Evolutionary conservation across 1,284 basidiomycete genomes (phyloP).

Genomic region (Ustilago cynodontis): DNA sequence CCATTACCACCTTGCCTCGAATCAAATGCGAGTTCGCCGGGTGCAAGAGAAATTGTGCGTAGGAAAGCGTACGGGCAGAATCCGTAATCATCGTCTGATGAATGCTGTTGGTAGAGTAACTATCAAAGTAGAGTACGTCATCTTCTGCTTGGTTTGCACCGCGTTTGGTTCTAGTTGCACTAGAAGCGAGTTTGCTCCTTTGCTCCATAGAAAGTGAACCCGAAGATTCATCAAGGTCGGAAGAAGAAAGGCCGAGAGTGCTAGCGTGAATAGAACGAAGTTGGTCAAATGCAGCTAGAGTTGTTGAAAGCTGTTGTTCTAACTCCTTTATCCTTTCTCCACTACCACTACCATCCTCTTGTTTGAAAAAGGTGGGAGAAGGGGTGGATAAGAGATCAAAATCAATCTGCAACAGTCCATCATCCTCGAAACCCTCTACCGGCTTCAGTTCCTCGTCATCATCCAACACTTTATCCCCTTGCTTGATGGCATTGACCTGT

Average conservation of each 20-base stretch:
- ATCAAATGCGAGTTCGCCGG: slow-evolving; percentile 83
- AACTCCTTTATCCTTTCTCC: slow-evolving; percentile 36
- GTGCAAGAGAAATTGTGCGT: slow-evolving; percentile 86
- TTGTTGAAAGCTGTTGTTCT: slow-evolving; percentile 49
- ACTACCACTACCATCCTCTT: too few relatives aligned
- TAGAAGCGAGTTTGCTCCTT: slow-evolving; percentile 18
- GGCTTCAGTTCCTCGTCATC: slow-evolving; percentile 65
- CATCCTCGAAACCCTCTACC: slow-evolving; percentile 63
- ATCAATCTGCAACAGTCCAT: slow-evolving; percentile 65
- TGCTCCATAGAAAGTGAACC: slow-evolving; percentile 10
- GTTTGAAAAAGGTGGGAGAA: too few relatives aligned
- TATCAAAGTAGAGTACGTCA: slow-evolving; percentile 93
- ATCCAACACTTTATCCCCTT: slow-evolving; percentile 34
- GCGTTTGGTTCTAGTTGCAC: slow-evolving; percentile 16
- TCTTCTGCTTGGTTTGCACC: slow-evolving; percentile 71
- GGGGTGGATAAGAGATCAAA: slow-evolving; percentile 43
- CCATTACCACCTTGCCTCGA: slow-evolving; percentile 87
- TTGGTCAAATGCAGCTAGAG: slow-evolving; percentile 53
- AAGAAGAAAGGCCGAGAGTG: slow-evolving; percentile 37
- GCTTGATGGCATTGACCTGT: slow-evolving; percentile 31
- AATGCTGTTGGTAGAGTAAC: slow-evolving; percentile 87
- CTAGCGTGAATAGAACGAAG: slow-evolving; percentile 48
- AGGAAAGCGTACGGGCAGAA: slow-evolving; percentile 90
- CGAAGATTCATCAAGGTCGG: slow-evolving; percentile 24
- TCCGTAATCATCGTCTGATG: slow-evolving; percentile 79